Conservation (phyloP, 2,329 filamentous ascomycete genomes). For the Blumeria hordei region DNA sequence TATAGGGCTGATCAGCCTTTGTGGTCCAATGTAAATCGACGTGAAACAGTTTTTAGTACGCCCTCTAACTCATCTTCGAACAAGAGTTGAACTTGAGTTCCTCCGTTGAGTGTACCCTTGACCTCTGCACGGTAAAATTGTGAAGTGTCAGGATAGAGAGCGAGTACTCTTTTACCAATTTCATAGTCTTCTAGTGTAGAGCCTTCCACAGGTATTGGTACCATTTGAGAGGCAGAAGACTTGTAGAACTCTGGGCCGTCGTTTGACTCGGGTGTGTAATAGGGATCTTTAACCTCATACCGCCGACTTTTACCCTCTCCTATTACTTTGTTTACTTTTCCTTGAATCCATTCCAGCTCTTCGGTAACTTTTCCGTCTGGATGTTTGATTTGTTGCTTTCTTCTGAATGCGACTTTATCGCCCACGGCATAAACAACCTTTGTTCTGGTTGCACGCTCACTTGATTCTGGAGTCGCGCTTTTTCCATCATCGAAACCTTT, state of each 20-base stretch:
- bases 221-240: constrained; percentile 51
- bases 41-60: constrained; percentile 47
- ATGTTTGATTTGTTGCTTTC: constrained; percentile 22
- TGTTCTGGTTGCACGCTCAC: constrained; percentile 12
- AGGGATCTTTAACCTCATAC: constrained; percentile 60
- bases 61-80: constrained; percentile 65
- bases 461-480: constrained; percentile 7
- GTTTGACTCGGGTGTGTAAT: constrained; percentile 31
- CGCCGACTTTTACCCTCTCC: constrained; percentile 56
- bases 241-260: constrained; percentile 30
- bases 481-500: constrained; percentile 9
- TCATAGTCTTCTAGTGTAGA: constrained; percentile 35
- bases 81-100: constrained; percentile 34
- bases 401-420: constrained; percentile 43
- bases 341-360: constrained; percentile 46
- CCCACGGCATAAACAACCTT: constrained; percentile 34
- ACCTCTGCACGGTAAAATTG: constrained; percentile 73
- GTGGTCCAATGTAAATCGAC: constrained; percentile 56
- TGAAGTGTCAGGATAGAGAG: constrained; percentile 61
- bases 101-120: constrained; percentile 33
- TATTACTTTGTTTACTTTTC: constrained; percentile 49
- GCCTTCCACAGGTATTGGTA: constrained; percentile 41
- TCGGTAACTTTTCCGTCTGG: constrained; percentile 13
- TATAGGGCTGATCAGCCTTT: constrained; percentile 6
- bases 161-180: constrained; percentile 47